A percentile compares a stretch with the other conserved stretches of the same genome.
Conservation (phyloP, 1,139 yeast species). For the Pichia sp. region DNA sequence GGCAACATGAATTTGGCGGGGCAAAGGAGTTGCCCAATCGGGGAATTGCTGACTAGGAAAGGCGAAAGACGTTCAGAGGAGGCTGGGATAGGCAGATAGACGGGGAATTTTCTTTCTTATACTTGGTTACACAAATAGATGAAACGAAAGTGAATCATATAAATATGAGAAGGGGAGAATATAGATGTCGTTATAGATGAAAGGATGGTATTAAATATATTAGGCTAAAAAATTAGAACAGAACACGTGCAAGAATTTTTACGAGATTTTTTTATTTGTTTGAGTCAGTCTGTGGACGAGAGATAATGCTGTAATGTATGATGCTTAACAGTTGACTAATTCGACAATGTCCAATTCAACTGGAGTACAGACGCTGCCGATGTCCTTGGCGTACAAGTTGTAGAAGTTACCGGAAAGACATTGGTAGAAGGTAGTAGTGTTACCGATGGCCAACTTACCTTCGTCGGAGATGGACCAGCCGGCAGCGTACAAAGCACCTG, state of each 20-base stretch:
- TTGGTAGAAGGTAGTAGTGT: conserved; percentile 63
- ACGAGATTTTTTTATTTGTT: neutral
- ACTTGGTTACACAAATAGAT: neutral
- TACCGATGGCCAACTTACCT: conserved; percentile 69
- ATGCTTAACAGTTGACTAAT: conserved; percentile 53
- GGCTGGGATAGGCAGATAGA: too few relatives aligned
- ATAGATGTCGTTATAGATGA: neutral
- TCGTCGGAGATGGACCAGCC: conserved; percentile 71
- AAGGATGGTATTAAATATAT: neutral
- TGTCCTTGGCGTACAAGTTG: conserved; percentile 70
- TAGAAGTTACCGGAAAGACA: conserved; percentile 76
- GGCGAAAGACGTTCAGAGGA: too few relatives aligned
- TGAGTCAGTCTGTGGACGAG: neutral
- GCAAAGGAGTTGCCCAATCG: neutral
- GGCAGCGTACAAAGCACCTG: conserved; percentile 80
- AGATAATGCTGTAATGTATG: neutral
- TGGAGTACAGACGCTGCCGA: conserved; percentile 62
- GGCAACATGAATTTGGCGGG: neutral
- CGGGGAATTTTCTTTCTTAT: neutral
- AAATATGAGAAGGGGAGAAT: neutral
- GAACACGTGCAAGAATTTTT: conserved; percentile 10
- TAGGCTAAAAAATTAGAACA: neutral
- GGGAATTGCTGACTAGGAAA: neutral
- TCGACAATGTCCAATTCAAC: conserved; percentile 64
- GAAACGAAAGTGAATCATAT: neutral